Conservation (phyloP, 2,329 filamentous ascomycete genomes). For the Claviceps sorghi region DNA sequence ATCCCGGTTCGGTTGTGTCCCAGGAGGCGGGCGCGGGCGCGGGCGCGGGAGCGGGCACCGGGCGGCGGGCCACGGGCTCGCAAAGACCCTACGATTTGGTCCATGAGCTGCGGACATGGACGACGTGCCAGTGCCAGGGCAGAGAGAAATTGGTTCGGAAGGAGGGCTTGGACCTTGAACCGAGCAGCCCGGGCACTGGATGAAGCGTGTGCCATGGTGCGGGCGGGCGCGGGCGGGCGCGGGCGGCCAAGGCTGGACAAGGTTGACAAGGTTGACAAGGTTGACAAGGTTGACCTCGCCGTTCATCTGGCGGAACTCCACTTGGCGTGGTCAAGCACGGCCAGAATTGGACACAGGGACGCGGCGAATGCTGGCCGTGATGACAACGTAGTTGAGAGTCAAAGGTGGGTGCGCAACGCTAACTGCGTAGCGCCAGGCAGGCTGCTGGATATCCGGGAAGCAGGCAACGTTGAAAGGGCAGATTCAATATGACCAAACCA, state of each 20-base stretch:
- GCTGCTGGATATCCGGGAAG: slow-evolving; percentile 4
- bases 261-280: not conserved
- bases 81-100: slow-evolving; percentile 2
- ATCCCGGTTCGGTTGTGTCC: not conserved
- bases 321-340: not conserved
- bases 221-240: not conserved
- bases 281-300: slow-evolving; percentile 1
- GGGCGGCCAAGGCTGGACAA: not conserved
- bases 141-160: not conserved
- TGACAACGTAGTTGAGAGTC: not conserved
- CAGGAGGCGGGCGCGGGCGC: not conserved
- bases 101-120: not conserved
- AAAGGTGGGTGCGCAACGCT: slow-evolving; percentile 2
- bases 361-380: slow-evolving; percentile 2
- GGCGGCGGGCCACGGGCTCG: not conserved
- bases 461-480: slow-evolving; percentile 1
- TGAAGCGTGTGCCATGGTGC: not conserved
- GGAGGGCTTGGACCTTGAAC: not conserved
- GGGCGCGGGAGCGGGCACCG: not conserved
- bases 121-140: not conserved
- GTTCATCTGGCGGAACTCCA: not conserved
- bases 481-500: not conserved
- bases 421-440: slow-evolving; percentile 2
- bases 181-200: not conserved
- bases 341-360: slow-evolving; percentile 1